A percentile compares a stretch with the other conserved stretches of the same genome.
Conservation (phyloP, 768 basidiomycete species). For the Podaxis sp. region DNA sequence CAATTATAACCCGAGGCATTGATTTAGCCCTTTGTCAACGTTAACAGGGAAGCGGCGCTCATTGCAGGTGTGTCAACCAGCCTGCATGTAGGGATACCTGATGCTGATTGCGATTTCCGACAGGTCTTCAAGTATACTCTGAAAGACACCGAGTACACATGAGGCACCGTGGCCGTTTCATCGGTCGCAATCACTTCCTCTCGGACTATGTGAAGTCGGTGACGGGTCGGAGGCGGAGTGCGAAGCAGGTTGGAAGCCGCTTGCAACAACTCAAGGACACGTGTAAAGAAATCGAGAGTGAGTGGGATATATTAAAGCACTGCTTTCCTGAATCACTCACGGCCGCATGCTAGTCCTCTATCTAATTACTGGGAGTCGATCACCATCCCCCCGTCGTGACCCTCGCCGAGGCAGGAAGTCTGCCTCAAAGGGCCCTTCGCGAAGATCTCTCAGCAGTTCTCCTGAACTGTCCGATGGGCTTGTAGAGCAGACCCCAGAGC, state of each 20-base stretch:
- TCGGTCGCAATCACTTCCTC: conserved; percentile 76
- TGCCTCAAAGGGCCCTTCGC: background rate
- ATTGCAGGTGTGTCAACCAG: conserved; percentile 51
- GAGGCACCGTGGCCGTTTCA: conserved; percentile 64
- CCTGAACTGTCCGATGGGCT: conserved; percentile 1
- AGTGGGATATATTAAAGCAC: background rate
- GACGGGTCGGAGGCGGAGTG: conserved; percentile 65
- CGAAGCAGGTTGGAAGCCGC: conserved; percentile 79
- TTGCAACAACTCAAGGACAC: conserved; percentile 77
- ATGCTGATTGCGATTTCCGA: background rate
- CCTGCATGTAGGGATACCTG: background rate
- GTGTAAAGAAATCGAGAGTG: conserved; percentile 37
- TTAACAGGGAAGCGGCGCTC: conserved; percentile 56
- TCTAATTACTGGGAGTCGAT: conserved; percentile 8
- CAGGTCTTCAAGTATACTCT: conserved; percentile 64
- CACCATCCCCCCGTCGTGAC: conserved; percentile 6
- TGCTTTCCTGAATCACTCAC: background rate
- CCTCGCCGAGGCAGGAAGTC: conserved; percentile 2
- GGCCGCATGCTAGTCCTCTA: conserved; percentile 1
- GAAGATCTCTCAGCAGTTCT: background rate
- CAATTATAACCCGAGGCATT: conserved; percentile 2
- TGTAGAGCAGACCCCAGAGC: background rate
- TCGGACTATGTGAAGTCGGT: conserved; percentile 67
- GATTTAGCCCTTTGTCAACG: background rate
- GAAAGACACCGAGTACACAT: conserved; percentile 64